Evolutionary conservation across 192 early-diverging fungal genomes (phyloP), one percentile per base, ranked within the genome.

Genomic region (Martensiomyces pterosporus): DNA sequence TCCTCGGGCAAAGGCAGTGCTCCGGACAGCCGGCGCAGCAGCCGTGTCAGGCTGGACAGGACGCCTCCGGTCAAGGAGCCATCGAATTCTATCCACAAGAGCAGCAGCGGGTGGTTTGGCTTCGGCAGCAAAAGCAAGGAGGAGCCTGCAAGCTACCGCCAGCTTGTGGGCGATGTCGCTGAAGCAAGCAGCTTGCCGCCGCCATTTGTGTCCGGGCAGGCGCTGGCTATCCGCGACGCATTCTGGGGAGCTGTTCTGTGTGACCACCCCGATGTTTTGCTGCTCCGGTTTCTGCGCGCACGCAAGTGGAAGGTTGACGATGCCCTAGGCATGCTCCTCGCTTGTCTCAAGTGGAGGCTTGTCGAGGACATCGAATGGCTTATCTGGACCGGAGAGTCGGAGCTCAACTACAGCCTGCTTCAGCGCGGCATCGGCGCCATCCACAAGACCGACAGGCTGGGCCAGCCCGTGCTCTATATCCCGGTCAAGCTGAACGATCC

Each of bases 261-360:
- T 38, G 85, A 88, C 51, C 78, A 87, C 39, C 85, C 83, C 9
- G 91, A 93, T 62, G 55, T 80, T 0, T 55, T 90, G n/a, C 24
- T 88, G 34, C 76, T 91, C 26, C 79, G 91, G 14, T 93, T 90
- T 62, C 63, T 93, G 39, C 79, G 92, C 23, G 93, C 92, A 15
- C 79, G 93, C 41, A 94, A 94, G 50, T 96, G 91, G 90, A 79
- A 91, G 45, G 74, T 87, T 2, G 61, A 82, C 27, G 83, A 83
- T 34, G 87, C 91, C 0, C 60, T 86, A 6, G 68, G 53, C 4
- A 92, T 93, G 92, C 41, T 86, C 13, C 48, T 85, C 19, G 61
- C 77, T 19, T 76, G 82, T 10, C 60, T 94, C 50, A 75, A 79
- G 36, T 96, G 93, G 93, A 66, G 90, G 19, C 24, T 82, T 7